A percentile compares a stretch with the other conserved stretches of the same genome.
Evolutionary conservation across 352 stramenopile genomes (phyloP).

Genomic region (Phytophthora pisi): DNA sequence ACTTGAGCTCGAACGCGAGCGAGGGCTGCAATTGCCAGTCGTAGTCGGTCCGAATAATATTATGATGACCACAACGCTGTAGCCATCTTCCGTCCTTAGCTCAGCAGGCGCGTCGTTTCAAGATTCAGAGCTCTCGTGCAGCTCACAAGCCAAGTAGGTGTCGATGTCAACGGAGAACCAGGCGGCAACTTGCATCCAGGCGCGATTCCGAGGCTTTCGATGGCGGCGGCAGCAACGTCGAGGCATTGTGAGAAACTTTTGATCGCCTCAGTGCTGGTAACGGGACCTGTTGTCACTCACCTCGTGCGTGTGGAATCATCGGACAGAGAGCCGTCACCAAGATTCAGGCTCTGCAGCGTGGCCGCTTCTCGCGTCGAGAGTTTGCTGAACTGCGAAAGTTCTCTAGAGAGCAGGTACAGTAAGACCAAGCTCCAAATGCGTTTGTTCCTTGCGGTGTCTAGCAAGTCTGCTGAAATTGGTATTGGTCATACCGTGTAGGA

Average conservation of each 20-base stretch:
- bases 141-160: not conserved
- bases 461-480: not conserved
- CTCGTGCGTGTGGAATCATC: constrained; percentile 1
- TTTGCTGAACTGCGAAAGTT: constrained; percentile 56
- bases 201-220: constrained; percentile 47
- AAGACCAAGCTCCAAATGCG: constrained; percentile 12
- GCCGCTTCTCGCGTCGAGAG: constrained; percentile 57
- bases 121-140: constrained; percentile 9
- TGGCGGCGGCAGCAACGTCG: constrained; percentile 38
- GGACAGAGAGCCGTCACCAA: constrained; percentile 53
- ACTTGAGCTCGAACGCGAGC: constrained; percentile 4
- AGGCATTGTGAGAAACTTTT: constrained; percentile 39
- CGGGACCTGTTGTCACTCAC: not conserved
- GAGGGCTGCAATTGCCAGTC: constrained; percentile 27
- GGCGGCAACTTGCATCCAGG: constrained; percentile 62
- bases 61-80: constrained; percentile 28
- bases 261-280: constrained; percentile 5
- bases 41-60: constrained; percentile 36
- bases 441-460: not conserved
- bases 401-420: constrained; percentile 48
- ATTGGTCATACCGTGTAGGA: constrained; percentile 28
- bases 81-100: constrained; percentile 8
- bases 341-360: constrained; percentile 66
- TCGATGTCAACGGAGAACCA: constrained; percentile 30
- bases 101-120: constrained; percentile 32